Conservation (phyloP, 768 basidiomycete species). For the Hypsizygus marmoreus region DNA sequence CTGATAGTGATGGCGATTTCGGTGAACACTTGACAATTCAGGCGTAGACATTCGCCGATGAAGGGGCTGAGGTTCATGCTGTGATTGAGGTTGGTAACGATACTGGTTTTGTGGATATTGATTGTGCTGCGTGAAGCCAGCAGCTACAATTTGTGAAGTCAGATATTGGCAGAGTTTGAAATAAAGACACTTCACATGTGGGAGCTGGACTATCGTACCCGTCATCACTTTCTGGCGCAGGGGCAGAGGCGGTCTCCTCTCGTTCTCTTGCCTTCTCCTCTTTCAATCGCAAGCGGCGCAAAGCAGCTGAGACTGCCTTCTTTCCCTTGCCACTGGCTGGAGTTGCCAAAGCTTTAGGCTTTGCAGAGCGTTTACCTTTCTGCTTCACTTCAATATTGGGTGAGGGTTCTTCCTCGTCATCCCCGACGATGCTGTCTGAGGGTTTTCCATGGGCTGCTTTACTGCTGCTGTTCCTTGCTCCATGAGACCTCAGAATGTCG, state of each 20-base stretch:
- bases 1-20: conserved; percentile 25
- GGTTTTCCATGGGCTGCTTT: conserved; percentile 13
- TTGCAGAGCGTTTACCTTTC: conserved; percentile 26
- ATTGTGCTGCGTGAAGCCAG: conserved; percentile 6
- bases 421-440: conserved; percentile 19
- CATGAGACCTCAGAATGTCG: conserved; percentile 37
- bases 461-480: conserved; percentile 27
- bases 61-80: conserved; percentile 5
- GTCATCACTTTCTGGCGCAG: conserved; percentile 13
- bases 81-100: conserved; percentile 8
- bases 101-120: conserved; percentile 15
- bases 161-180: background rate
- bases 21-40: conserved; percentile 1
- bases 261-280: conserved; percentile 22
- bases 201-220: conserved; percentile 14
- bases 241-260: conserved; percentile 8
- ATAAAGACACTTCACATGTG: conserved; percentile 7
- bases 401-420: conserved; percentile 19
- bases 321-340: conserved; percentile 25
- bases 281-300: conserved; percentile 20
- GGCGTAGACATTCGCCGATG: conserved; percentile 5
- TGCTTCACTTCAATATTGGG: conserved; percentile 24
- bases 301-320: conserved; percentile 25
- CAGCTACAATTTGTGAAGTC: background rate
- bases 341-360: conserved; percentile 21